Evolutionary conservation across 2,329 filamentous ascomycete species (phyloP).

Genomic region (Diaporthe eres): DNA sequence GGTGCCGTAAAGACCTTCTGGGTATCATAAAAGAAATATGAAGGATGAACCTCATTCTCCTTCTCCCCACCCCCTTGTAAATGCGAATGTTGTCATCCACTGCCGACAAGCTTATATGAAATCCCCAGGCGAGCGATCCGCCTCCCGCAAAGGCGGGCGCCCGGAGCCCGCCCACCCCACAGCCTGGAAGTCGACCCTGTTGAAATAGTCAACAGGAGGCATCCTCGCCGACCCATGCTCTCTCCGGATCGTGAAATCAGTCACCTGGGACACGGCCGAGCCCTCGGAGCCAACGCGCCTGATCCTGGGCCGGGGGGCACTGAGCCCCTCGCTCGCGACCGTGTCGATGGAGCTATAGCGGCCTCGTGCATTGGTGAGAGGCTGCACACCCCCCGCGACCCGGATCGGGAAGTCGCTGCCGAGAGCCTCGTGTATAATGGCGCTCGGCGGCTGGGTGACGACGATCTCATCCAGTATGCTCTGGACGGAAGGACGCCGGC

Average conservation of each 20-base stretch:
- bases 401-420: constrained; percentile 17
- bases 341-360: constrained; percentile 19
- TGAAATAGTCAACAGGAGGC: background rate
- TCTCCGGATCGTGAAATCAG: background rate
- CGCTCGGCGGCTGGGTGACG: constrained; percentile 21
- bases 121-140: background rate
- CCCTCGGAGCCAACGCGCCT: background rate
- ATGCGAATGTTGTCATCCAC: background rate
- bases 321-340: background rate
- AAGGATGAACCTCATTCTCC: background rate
- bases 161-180: background rate
- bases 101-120: background rate
- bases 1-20: constrained; percentile 14
- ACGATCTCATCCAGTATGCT: constrained; percentile 26
- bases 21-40: constrained; percentile 25
- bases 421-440: constrained; percentile 13
- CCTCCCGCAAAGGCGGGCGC: background rate
- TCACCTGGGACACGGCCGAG: background rate
- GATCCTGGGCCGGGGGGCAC: background rate
- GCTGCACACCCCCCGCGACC: background rate
- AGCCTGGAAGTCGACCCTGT: constrained; percentile 11
- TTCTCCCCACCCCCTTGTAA: too few relatives aligned
- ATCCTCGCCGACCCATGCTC: background rate
- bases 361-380: background rate
- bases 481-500: constrained; percentile 13